Evolutionary conservation across 495 filamentous ascomycete genomes (phyloP).

Genomic region (Xylaria flabelliformis): DNA sequence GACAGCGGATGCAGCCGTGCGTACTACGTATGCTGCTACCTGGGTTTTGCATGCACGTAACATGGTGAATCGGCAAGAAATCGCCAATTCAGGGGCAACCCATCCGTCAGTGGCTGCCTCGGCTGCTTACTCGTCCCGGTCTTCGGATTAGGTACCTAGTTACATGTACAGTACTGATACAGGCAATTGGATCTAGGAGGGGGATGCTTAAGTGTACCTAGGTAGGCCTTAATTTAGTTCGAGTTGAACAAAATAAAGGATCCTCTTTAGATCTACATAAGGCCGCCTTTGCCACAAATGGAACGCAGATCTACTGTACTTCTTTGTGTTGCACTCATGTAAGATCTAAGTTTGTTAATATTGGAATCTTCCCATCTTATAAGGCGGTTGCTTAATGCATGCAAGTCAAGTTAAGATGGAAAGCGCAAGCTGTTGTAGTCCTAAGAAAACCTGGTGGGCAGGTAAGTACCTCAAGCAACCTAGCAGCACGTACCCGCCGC

Average conservation of each 20-base stretch:
- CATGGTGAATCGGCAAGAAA: background rate
- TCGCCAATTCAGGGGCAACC: slow-evolving; percentile 21
- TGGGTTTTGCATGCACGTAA: slow-evolving; percentile 3
- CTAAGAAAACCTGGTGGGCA: background rate
- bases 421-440: background rate
- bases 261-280: background rate
- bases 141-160: background rate
- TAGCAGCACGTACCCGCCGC: background rate
- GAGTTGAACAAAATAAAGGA: slow-evolving; percentile 12
- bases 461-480: background rate
- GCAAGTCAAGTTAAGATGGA: background rate
- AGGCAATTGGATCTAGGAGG: too few species aligned
- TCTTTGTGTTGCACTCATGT: background rate
- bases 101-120: slow-evolving; percentile 22
- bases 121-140: slow-evolving; percentile 12
- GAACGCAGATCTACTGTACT: background rate
- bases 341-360: background rate
- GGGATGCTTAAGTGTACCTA: slow-evolving; percentile 4
- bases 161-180: too few species aligned
- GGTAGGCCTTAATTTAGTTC: slow-evolving; percentile 30
- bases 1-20: slow-evolving; percentile 24
- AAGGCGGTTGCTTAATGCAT: background rate
- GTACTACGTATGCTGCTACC: background rate
- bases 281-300: background rate
- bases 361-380: background rate